Conservation (phyloP, 2,329 filamentous ascomycete genomes). For the Ascochyta viciae-villosae region DNA sequence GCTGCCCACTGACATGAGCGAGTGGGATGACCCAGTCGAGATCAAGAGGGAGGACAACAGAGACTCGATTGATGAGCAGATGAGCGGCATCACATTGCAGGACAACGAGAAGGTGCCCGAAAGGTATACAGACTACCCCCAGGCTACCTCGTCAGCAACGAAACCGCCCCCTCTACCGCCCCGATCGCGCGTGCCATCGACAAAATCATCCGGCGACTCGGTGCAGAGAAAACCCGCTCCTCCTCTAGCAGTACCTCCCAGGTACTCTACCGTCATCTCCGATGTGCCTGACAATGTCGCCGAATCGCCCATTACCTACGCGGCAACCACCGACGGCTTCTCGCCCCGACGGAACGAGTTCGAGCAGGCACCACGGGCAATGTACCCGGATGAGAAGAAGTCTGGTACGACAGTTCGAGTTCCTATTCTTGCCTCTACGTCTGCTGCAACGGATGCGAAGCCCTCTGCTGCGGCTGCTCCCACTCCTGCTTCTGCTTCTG, state of each 20-base stretch:
- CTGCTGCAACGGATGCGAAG: slow-evolving; percentile 18
- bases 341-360: slow-evolving; percentile 34
- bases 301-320: slow-evolving; percentile 50
- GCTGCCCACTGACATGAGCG: slow-evolving; percentile 48
- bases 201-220: slow-evolving; percentile 38
- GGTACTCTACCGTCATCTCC: slow-evolving; percentile 54
- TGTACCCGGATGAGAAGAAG: slow-evolving; percentile 45
- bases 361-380: slow-evolving; percentile 25
- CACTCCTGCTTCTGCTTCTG: slow-evolving; percentile 41
- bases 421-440: slow-evolving; percentile 29
- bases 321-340: slow-evolving; percentile 51
- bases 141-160: slow-evolving; percentile 19
- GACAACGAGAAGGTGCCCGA: slow-evolving; percentile 48
- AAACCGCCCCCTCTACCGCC: slow-evolving; percentile 50
- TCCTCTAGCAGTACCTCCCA: slow-evolving; percentile 49
- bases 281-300: slow-evolving; percentile 45
- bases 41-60: slow-evolving; percentile 32
- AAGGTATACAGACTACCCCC: slow-evolving; percentile 23
- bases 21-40: slow-evolving; percentile 59
- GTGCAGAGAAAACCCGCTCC: slow-evolving; percentile 54
- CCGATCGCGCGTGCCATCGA: slow-evolving; percentile 35
- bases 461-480: slow-evolving; percentile 32
- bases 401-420: slow-evolving; percentile 46
- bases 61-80: slow-evolving; percentile 46
- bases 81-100: slow-evolving; percentile 52